These are phyloP conservation scores for Plasmodium berghei DNA, from an alignment of 169 alveolate genomes.

Conservation along the genomic window DNA sequence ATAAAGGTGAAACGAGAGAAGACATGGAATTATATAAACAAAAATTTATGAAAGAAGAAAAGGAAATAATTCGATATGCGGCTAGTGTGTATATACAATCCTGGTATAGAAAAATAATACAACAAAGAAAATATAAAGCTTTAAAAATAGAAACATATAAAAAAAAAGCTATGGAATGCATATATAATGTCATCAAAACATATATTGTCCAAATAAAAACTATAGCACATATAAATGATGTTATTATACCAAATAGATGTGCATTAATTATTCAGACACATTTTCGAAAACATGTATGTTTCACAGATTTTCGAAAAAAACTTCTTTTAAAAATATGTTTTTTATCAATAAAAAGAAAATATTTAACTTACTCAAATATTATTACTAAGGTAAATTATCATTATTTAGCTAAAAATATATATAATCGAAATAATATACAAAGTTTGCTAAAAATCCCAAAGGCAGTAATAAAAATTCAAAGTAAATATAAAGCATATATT, in stretches of 20 bases:
- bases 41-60: slow-evolving; percentile 59
- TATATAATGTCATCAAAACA: slow-evolving; percentile 37
- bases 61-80: slow-evolving; percentile 60
- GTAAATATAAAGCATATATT: slow-evolving; percentile 55
- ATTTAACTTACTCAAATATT: slow-evolving; percentile 30
- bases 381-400: slow-evolving; percentile 62
- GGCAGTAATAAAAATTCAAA: slow-evolving; percentile 72
- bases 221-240: slow-evolving; percentile 37
- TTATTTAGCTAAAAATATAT: slow-evolving; percentile 66
- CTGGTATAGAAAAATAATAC: slow-evolving; percentile 73
- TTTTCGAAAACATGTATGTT: slow-evolving; percentile 63
- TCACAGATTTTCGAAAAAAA: slow-evolving; percentile 44
- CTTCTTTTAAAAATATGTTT: slow-evolving; percentile 69
- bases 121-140: slow-evolving; percentile 63
- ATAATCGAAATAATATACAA: slow-evolving; percentile 36
- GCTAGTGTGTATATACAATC: slow-evolving; percentile 75
- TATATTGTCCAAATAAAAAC: slow-evolving; percentile 49
- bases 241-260: slow-evolving; percentile 58
- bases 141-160: slow-evolving; percentile 37
- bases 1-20: slow-evolving; percentile 51
- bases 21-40: slow-evolving; percentile 46
- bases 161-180: slow-evolving; percentile 47
- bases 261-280: slow-evolving; percentile 55
- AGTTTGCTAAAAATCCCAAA: slow-evolving; percentile 55
- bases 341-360: slow-evolving; percentile 72